Conservation (phyloP, 306 rosid species). For the Cicer bijugum region DNA sequence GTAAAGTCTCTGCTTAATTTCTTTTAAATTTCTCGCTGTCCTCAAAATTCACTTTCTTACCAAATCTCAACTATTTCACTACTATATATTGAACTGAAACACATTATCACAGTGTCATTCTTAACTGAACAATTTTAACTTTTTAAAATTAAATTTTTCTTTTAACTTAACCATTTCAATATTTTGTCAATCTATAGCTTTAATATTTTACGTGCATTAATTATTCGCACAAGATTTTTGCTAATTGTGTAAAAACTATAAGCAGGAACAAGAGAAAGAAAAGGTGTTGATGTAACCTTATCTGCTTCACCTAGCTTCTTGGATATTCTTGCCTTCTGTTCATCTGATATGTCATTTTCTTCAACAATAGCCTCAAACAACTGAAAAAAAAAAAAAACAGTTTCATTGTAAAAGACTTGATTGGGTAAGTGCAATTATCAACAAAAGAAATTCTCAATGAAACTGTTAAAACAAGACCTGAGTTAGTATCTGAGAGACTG, state of each 20-base stretch:
- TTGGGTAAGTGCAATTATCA: constrained; percentile 7
- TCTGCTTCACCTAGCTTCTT: constrained; percentile 89
- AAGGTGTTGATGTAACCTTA: constrained; percentile 54
- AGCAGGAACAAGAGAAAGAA: constrained; percentile 12
- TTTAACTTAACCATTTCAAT: background rate
- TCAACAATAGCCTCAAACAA: constrained; percentile 75
- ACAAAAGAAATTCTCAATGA: constrained; percentile 5
- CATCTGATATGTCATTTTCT: constrained; percentile 76
- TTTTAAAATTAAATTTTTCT: background rate
- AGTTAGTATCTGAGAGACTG: constrained; percentile 83
- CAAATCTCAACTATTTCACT: background rate
- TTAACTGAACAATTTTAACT: background rate
- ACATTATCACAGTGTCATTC: background rate
- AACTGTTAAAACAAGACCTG: constrained; percentile 56
- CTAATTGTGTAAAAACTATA: background rate
- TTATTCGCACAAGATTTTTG: background rate
- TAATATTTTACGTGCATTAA: constrained; percentile 4
- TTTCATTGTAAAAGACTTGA: constrained; percentile 10
- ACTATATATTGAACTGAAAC: background rate
- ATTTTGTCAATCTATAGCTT: background rate
- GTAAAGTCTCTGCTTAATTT: background rate
- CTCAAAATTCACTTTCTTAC: background rate
- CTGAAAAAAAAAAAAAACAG: constrained; percentile 46
- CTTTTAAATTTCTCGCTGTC: background rate
- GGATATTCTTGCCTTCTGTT: constrained; percentile 87